Base-by-base conservation (phyloP, 306 rosid species). In the Vigna radiata region DNA sequence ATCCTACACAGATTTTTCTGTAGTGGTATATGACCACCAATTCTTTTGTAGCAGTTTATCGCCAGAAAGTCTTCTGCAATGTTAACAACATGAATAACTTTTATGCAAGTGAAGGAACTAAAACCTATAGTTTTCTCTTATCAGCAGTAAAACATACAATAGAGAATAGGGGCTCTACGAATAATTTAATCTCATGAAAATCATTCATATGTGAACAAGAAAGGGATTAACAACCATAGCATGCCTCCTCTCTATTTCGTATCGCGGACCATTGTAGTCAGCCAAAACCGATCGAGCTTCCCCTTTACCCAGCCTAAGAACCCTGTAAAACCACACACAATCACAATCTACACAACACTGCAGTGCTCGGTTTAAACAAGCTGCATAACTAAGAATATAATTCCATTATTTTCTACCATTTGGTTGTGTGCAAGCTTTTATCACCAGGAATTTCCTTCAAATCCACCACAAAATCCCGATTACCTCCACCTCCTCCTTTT, bases 361-460 rank as follows among this genome's bases (percentile, higher is more conserved):
- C 53, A 75, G 7, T 53, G 75, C 55, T 77, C 47, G 78, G 61
- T 44, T 44, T 44, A 3, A 37, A 77, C 36, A 61, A 83, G 21
- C 72, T 53, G 43, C 62, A 70, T 13, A 69, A 79, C 44, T 29
- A 79, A 58, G 66, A 41, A 70, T 1, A 18, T 21, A 79, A 56
- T 59, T 14, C 63, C 21, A 82, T 21, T 58, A 17, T 66, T 25
- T n/a, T 37, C 6, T 70, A 95, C 99, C 99, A 89, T 91, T 87
- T 91, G 55, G 94, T 92, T 60, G 88, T 90, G 76, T 95, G 99
- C 90, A 92, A 87, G 79, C 88, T 89, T 85, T 89, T 90, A 78
- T 88, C 93, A 36, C 99, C 97, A 2, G 96, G 94, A 13, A 95
- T 89, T 79, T 95, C 97, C 77, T 84, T 92, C 87, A 95, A 85